A percentile compares a stretch with the other conserved stretches of the same genome.
Conservation (phyloP, 306 rosid species). For the Comarum palustre region DNA sequence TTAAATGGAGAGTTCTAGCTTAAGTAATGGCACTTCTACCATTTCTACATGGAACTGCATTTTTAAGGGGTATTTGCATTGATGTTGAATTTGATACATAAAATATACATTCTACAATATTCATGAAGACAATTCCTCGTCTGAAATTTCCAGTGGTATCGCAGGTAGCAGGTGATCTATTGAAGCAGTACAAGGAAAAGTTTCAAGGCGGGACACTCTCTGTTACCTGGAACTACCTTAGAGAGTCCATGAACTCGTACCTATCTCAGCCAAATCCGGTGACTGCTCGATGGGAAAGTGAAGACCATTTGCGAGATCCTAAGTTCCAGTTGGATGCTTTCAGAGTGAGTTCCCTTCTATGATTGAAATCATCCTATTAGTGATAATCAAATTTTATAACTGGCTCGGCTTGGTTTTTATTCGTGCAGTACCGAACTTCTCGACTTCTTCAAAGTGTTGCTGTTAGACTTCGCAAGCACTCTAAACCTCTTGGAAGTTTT, state of each 20-base stretch:
- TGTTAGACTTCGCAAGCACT: conserved; percentile 75
- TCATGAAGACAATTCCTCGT: neutral
- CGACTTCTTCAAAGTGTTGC: conserved; percentile 90
- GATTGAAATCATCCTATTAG: conserved; percentile 1
- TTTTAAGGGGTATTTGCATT: neutral
- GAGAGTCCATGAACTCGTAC: conserved; percentile 83
- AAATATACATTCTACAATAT: neutral
- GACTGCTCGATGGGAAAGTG: conserved; percentile 88
- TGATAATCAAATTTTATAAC: neutral
- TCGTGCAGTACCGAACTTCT: conserved; percentile 85
- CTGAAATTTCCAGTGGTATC: conserved; percentile 28
- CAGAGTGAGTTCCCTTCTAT: conserved; percentile 60
- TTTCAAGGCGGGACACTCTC: conserved; percentile 85
- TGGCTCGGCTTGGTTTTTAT: conserved; percentile 15
- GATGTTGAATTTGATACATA: neutral
- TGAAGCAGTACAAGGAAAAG: conserved; percentile 79
- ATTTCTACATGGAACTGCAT: neutral
- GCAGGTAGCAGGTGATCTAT: conserved; percentile 83
- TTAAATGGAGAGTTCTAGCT: neutral
- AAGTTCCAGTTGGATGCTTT: conserved; percentile 97
- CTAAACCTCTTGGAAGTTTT: conserved; percentile 77
- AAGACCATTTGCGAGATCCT: conserved; percentile 78
- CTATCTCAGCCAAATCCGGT: conserved; percentile 97
- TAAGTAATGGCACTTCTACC: neutral
- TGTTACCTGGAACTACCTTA: conserved; percentile 90